Percentiles rank a stretch among this genome's conserved stretches.
Conservation (phyloP, 2,329 filamentous ascomycete species). For the Colletotrichum lindemuthianum region DNA sequence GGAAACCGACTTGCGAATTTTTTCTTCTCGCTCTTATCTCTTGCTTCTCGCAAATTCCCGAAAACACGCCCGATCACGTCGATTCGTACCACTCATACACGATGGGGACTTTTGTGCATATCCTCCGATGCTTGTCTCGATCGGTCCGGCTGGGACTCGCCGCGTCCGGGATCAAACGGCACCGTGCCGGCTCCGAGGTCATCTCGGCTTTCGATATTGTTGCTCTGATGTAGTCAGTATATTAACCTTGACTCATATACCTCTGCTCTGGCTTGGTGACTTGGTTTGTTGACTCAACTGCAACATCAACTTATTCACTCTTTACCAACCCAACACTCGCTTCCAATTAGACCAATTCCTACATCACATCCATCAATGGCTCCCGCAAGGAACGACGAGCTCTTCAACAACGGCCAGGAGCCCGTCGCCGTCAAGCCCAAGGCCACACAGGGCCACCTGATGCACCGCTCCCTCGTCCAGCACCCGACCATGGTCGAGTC, state of each 20-base stretch:
- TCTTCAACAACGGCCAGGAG: neutral
- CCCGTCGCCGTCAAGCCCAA: neutral
- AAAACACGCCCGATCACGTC: neutral
- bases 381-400: slow-evolving; percentile 35
- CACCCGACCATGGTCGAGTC: slow-evolving; percentile 50
- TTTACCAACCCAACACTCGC: no score
- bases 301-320: no score
- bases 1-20: slow-evolving; percentile 17
- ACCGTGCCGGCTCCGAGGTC: neutral
- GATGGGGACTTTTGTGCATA: slow-evolving; percentile 6
- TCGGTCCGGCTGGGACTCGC: neutral
- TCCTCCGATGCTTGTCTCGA: neutral
- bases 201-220: slow-evolving; percentile 2
- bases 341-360: neutral
- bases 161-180: neutral
- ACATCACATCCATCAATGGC: slow-evolving; percentile 28
- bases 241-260: slow-evolving; percentile 6
- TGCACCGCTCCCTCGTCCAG: slow-evolving; percentile 48
- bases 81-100: neutral
- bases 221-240: neutral
- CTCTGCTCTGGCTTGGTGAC: neutral
- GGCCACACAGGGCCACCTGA: slow-evolving; percentile 36
- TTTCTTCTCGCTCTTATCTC: neutral
- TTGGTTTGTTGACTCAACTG: no score
- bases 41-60: neutral